These are phyloP conservation scores for Cyberlindnera nakhonratchasimensis DNA, from an alignment of 805 yeast genomes.

Conservation along the genomic window DNA sequence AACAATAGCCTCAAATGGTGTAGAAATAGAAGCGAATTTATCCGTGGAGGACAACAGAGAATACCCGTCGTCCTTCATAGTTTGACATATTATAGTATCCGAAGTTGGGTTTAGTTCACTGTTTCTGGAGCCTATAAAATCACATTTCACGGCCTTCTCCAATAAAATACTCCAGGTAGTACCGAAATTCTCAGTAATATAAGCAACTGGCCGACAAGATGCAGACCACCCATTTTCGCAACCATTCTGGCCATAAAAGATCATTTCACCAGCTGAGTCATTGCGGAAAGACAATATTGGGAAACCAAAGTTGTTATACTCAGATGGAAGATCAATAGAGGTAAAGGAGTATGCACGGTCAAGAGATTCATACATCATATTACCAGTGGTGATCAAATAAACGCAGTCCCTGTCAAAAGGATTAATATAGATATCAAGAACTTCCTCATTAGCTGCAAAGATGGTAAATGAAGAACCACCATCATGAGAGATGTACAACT, in stretches of 20 bases:
- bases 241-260: slow-evolving; percentile 62
- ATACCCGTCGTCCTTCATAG: slow-evolving; percentile 29
- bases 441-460: slow-evolving; percentile 30
- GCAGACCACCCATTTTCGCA: slow-evolving; percentile 36
- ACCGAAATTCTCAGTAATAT: slow-evolving; percentile 66
- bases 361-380: slow-evolving; percentile 46
- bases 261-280: slow-evolving; percentile 46
- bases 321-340: slow-evolving; percentile 39
- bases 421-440: slow-evolving; percentile 54
- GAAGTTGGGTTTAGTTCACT: slow-evolving; percentile 40
- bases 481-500: slow-evolving; percentile 62
- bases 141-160: slow-evolving; percentile 55
- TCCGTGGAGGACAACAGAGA: slow-evolving; percentile 30
- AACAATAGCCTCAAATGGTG: slow-evolving; percentile 53
- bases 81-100: slow-evolving; percentile 63
- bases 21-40: slow-evolving; percentile 27
- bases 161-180: slow-evolving; percentile 49
- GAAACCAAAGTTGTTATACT: slow-evolving; percentile 46
- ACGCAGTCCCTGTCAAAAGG: slow-evolving; percentile 50
- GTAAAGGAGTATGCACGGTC: slow-evolving; percentile 55
- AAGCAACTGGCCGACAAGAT: slow-evolving; percentile 55
- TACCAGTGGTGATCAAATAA: slow-evolving; percentile 17
- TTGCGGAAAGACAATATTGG: slow-evolving; percentile 61
- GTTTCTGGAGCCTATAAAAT: slow-evolving; percentile 50
- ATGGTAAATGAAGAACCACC: slow-evolving; percentile 22